Evolutionary conservation across 495 filamentous ascomycete species (phyloP).

Genomic region (Hapsidospora chrysogenum): DNA sequence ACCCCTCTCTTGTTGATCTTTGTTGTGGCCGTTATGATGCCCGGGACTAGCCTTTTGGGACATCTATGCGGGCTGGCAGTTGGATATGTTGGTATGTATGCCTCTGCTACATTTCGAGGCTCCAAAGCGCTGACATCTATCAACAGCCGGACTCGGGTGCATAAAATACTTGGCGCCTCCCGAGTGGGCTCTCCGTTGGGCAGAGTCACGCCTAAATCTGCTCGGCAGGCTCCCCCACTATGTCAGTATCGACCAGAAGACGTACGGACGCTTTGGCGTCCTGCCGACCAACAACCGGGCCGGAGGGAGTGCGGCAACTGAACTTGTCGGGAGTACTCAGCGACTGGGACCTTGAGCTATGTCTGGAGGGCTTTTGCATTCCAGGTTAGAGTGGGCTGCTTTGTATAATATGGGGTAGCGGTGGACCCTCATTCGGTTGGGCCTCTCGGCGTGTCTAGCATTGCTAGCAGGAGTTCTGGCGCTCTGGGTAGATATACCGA

Average conservation of each 20-base stretch:
- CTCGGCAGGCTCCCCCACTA: slow-evolving; percentile 72
- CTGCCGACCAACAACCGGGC: slow-evolving; percentile 41
- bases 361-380: no score
- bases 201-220: slow-evolving; percentile 73
- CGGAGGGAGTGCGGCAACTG: slow-evolving; percentile 9
- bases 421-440: no score
- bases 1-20: slow-evolving; percentile 63
- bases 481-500: no score
- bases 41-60: slow-evolving; percentile 67
- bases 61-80: slow-evolving; percentile 68
- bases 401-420: no score
- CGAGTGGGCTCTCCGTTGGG: slow-evolving; percentile 62
- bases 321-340: slow-evolving; percentile 1
- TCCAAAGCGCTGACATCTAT: slow-evolving; percentile 5
- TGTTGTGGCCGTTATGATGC: slow-evolving; percentile 54
- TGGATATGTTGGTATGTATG: slow-evolving; percentile 72
- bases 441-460: no score
- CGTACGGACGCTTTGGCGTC: slow-evolving; percentile 86
- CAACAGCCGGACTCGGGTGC: slow-evolving; percentile 61
- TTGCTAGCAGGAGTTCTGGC: no score
- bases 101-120: no score
- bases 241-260: slow-evolving; percentile 86
- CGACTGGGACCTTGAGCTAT: neutral
- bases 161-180: slow-evolving; percentile 72
- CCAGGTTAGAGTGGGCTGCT: no score